phyloP scores from a whole-genome alignment of 257 asterid species.

The Solanum lycopersicoides region DNA sequence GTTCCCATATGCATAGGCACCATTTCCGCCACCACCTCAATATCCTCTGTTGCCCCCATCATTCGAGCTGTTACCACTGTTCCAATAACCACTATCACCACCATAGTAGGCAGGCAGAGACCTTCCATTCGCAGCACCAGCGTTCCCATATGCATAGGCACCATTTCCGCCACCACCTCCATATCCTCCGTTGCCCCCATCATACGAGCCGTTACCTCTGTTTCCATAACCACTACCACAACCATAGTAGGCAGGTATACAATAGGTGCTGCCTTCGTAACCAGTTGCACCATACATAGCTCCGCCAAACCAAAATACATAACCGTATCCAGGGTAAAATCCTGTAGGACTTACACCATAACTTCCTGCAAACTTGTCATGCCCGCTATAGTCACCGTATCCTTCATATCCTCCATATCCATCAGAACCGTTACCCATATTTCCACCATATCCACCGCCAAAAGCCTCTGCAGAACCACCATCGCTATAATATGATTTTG shows the following conservation, averaged over 20 bases:
- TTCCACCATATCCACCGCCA: conserved; percentile 65
- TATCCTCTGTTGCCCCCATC: too few species aligned
- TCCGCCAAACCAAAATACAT: conserved; percentile 85
- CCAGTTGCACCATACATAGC: conserved; percentile 79
- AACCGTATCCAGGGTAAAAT: conserved; percentile 61
- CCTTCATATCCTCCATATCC: conserved; percentile 57
- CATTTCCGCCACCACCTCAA: too few species aligned
- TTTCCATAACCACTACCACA: conserved; percentile 36
- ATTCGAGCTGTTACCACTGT: too few species aligned
- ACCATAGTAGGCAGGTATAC: conserved; percentile 44
- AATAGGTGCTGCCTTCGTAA: conserved; percentile 58
- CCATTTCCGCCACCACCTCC: conserved; percentile 17
- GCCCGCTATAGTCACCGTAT: conserved; percentile 40
- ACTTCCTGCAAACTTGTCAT: conserved; percentile 57
- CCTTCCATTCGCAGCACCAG: conserved; percentile 9
- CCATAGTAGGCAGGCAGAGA: too few species aligned
- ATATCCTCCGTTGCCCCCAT: neutral
- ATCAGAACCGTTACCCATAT: conserved; percentile 67
- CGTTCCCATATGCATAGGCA: conserved; percentile 12
- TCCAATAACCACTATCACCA: too few species aligned
- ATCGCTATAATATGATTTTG: conserved; percentile 44
- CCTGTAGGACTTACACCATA: conserved; percentile 60
- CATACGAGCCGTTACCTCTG: neutral
- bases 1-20: too few species aligned
- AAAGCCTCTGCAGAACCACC: conserved; percentile 43